These are phyloP conservation scores for Dactylellina cionopaga DNA, from an alignment of 2,329 filamentous ascomycete genomes.

Conservation along the genomic window DNA sequence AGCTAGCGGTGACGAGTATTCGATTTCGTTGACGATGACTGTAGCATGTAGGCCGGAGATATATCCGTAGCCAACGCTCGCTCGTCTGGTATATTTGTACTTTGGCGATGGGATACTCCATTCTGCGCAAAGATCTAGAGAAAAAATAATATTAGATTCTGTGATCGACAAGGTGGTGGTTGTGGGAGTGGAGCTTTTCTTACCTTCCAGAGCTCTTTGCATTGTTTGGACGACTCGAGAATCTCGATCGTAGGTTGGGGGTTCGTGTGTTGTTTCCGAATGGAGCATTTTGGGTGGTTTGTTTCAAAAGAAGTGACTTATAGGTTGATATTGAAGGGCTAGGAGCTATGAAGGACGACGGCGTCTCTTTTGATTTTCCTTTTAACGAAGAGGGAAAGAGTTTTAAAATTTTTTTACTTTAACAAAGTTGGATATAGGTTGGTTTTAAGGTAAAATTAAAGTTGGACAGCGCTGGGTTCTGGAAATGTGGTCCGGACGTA, in stretches of 20 bases:
- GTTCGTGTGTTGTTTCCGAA: conserved; percentile 47
- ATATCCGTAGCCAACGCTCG: conserved; percentile 33
- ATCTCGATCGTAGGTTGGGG: conserved; percentile 48
- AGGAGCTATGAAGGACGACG: not conserved
- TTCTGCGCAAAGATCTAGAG: conserved; percentile 36
- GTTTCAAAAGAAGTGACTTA: not conserved
- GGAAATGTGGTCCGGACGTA: conserved; percentile 39
- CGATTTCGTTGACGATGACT: conserved; percentile 47
- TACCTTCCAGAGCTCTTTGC: conserved; percentile 51
- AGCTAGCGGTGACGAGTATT: conserved; percentile 49
- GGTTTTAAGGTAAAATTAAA: too few relatives aligned
- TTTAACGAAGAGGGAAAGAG: too few relatives aligned
- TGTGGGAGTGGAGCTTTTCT: not conserved
- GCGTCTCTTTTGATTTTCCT: too few relatives aligned
- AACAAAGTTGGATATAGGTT: too few relatives aligned
- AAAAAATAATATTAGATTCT: conserved; percentile 11
- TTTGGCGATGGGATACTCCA: conserved; percentile 46
- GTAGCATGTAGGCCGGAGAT: conserved; percentile 45
- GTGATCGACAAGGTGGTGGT: not conserved
- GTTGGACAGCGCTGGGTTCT: not conserved
- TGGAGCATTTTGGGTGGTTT: conserved; percentile 42
- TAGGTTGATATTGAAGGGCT: not conserved
- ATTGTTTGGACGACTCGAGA: conserved; percentile 39
- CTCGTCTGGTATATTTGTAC: conserved; percentile 45
- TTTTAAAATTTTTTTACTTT: too few relatives aligned